Conservation (phyloP, 495 filamentous ascomycete species). For the Astrothelium macrocarpum region DNA sequence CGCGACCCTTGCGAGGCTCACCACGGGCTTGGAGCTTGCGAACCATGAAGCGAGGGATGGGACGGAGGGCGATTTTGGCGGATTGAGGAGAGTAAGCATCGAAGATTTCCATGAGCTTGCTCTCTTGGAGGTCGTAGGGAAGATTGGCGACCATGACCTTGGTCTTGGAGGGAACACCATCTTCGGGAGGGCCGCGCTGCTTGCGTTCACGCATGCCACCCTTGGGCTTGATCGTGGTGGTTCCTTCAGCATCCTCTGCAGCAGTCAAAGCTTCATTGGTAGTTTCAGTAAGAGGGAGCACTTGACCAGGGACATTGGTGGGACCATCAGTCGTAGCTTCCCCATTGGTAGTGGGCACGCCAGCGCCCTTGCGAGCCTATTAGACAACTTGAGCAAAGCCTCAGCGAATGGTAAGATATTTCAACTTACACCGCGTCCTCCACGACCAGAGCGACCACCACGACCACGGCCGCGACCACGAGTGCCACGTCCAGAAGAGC, state of each 20-base stretch:
- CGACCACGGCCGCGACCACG: conserved; percentile 47
- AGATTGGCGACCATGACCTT: conserved; percentile 99
- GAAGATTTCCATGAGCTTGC: conserved; percentile 99
- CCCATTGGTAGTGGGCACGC: conserved; percentile 23
- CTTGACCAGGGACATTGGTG: conserved; percentile 46
- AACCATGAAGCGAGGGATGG: conserved; percentile 99
- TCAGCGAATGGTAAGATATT: conserved; percentile 18
- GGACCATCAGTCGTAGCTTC: conserved; percentile 32
- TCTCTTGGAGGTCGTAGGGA: conserved; percentile 93
- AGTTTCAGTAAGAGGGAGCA: conserved; percentile 47
- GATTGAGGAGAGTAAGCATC: conserved; percentile 75
- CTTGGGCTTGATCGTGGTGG: conserved; percentile 32
- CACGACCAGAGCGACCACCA: conserved; percentile 71
- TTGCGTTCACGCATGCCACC: conserved; percentile 46
- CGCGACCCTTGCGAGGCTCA: conserved; percentile 97
- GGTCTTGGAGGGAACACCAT: conserved; percentile 96
- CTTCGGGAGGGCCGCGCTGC: conserved; percentile 89
- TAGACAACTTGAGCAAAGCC: conserved; percentile 4
- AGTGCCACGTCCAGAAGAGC: conserved; percentile 29
- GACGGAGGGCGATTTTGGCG: conserved; percentile 95
- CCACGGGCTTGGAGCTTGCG: conserved; percentile 97
- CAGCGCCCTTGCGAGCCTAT: conserved; percentile 16
- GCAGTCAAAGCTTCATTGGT: conserved; percentile 47
- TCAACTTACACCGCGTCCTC: conserved; percentile 59
- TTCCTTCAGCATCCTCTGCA: conserved; percentile 39